These are phyloP conservation scores for Miscanthus sacchariflorus DNA, from an alignment of 202 grass and related monocot genomes.

Conservation along the genomic window DNA sequence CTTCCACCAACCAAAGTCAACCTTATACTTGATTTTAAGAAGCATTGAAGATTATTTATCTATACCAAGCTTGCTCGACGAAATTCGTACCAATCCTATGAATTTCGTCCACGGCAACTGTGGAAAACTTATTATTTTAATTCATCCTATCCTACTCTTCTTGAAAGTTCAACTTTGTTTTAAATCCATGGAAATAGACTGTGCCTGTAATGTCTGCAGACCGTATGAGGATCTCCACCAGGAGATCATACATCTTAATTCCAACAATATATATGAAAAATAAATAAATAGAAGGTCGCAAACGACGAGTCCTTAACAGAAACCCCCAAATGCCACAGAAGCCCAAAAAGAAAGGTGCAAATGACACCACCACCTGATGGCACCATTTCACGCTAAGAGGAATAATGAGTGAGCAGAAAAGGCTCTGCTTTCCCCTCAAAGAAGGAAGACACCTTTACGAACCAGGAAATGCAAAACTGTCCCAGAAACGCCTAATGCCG, in stretches of 20 bases:
- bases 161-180: neutral
- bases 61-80: neutral
- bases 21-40: neutral
- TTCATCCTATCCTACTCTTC: neutral
- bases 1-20: neutral
- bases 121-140: neutral
- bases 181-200: neutral
- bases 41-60: neutral
- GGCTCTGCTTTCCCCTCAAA: constrained; percentile 44
- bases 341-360: constrained; percentile 7
- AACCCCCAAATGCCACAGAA: constrained; percentile 20
- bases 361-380: constrained; percentile 34
- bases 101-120: neutral
- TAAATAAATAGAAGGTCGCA: neutral
- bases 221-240: neutral
- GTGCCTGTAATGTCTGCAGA: neutral
- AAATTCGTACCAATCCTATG: neutral
- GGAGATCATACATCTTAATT: constrained; percentile 25
- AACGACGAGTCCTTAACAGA: constrained; percentile 1
- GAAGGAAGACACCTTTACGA: constrained; percentile 43
- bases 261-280: constrained; percentile 15
- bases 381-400: constrained; percentile 36
- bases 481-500: constrained; percentile 28
- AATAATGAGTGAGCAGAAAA: constrained; percentile 35
- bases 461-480: constrained; percentile 24